Base-by-base conservation (phyloP, 768 basidiomycete genomes). In the Panus rudis region DNA sequence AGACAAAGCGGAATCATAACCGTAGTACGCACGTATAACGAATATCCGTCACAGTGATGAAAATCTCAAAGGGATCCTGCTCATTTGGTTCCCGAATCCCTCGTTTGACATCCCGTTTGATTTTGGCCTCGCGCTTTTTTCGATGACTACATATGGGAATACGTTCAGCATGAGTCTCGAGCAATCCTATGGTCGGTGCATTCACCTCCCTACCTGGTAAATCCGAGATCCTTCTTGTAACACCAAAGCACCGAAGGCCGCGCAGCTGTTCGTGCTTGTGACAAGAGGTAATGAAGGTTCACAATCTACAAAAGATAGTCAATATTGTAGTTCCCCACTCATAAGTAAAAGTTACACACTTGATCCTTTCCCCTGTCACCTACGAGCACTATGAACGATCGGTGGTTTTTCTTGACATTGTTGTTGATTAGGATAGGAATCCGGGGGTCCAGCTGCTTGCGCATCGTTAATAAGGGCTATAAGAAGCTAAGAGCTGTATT, bases 141-240 rank as follows among this genome's bases (percentile, higher is more conserved):
- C 94, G 84, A 65, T 98, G 93, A 51, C 89, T 90, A 47, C 4
- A 42, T 14, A 23, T 11, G 19, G 14, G 14, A 49, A 16, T 13
- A 16, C 42, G 16, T 4, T 39, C 3, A 2, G 28, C 12, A 42
- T 23, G 10, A 7, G 14, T 20, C 19, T 28, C 13, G 24, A 45
- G 10, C 8, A 20, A 22, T 26, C 14, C 20, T 16, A 28, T 30
- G 24, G 31, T 17, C 22, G 39, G 24, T n/a, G n/a, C n/a, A n/a
- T n/a, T n/a, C n/a, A n/a, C n/a, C n/a, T n/a, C 68, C 79, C 51
- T 53, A 85, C 89, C 78, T 92, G 7, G 92, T 92, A 58, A 99
- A 99, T 0, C 93, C 94, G 0, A 99, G 72, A 28, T 98, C 93
- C 60, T 97, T 98, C 68, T 96, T 98, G 73, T 99, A 99, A 55